Evolutionary conservation across 2,329 filamentous ascomycete species (phyloP).

Genomic region (Macroventuria anomochaeta): DNA sequence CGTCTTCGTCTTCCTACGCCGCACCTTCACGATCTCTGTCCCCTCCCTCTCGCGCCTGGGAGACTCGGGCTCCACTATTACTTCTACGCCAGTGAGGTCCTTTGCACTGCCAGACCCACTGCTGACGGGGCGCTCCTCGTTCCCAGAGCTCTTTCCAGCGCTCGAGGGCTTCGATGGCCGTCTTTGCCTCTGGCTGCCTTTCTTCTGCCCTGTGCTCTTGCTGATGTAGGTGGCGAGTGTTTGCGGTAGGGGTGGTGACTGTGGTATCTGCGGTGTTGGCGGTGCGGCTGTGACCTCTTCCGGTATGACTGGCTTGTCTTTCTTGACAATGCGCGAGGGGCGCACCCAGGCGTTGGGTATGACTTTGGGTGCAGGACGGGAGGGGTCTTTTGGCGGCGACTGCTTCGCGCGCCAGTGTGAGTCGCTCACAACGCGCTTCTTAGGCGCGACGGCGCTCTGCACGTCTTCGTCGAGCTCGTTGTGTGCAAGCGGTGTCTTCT

Average conservation of each 20-base stretch:
- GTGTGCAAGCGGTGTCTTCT: conserved; percentile 39
- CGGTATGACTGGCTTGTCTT: conserved; percentile 16
- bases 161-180: conserved; percentile 41
- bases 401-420: conserved; percentile 77
- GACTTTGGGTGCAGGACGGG: conserved; percentile 42
- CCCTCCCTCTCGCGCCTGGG: conserved; percentile 24
- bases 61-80: conserved; percentile 26
- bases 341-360: conserved; percentile 50
- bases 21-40: conserved; percentile 37
- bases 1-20: conserved; percentile 35
- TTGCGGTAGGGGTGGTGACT: conserved; percentile 25
- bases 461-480: conserved; percentile 54
- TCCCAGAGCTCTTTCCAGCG: conserved; percentile 37
- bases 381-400: conserved; percentile 43
- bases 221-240: conserved; percentile 37
- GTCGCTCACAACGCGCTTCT: conserved; percentile 92
- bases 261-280: conserved; percentile 16
- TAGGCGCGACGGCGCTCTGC: conserved; percentile 69
- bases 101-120: conserved; percentile 43
- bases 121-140: conserved; percentile 42
- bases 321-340: conserved; percentile 39
- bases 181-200: conserved; percentile 29
- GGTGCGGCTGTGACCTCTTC: conserved; percentile 13
- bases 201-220: conserved; percentile 38
- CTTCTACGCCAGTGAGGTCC: conserved; percentile 30